Percentiles rank a stretch among this genome's conserved stretches.
These are phyloP conservation scores for Letharia lupina DNA, from an alignment of 495 filamentous ascomycete species.

Conservation along the genomic window DNA sequence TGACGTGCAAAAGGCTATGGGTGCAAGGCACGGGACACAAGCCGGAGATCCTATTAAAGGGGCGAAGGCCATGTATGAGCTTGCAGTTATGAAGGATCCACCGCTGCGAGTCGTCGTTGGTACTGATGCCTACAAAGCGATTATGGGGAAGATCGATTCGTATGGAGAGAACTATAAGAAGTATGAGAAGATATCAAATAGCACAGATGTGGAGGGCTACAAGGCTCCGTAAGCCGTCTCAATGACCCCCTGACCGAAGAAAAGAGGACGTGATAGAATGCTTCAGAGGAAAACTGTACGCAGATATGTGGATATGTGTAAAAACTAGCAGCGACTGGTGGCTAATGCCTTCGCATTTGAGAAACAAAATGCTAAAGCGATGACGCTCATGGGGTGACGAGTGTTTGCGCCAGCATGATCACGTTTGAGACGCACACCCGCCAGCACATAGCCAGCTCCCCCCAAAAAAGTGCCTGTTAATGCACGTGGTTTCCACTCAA, in stretches of 20 bases:
- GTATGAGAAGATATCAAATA: constrained; percentile 38
- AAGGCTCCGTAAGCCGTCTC: not conserved
- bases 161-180: constrained; percentile 36
- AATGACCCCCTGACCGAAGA: not conserved
- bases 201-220: constrained; percentile 41
- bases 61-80: constrained; percentile 39
- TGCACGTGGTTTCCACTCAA: not conserved
- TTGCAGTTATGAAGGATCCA: constrained; percentile 40
- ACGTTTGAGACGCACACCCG: not conserved
- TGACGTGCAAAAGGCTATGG: constrained; percentile 33
- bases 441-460: not conserved
- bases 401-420: not conserved
- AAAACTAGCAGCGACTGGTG: not conserved
- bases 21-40: constrained; percentile 32
- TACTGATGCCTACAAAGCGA: constrained; percentile 35
- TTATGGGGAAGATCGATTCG: constrained; percentile 36
- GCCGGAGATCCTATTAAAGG: constrained; percentile 39
- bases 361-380: not conserved
- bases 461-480: not conserved
- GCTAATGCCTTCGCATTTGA: not conserved
- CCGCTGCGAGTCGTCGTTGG: constrained; percentile 38
- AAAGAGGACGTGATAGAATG: not conserved
- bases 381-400: not conserved
- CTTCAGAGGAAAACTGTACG: not conserved
- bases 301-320: not conserved